Conservation (phyloP, 257 asterid genomes). For the Penstemon eatonii region DNA sequence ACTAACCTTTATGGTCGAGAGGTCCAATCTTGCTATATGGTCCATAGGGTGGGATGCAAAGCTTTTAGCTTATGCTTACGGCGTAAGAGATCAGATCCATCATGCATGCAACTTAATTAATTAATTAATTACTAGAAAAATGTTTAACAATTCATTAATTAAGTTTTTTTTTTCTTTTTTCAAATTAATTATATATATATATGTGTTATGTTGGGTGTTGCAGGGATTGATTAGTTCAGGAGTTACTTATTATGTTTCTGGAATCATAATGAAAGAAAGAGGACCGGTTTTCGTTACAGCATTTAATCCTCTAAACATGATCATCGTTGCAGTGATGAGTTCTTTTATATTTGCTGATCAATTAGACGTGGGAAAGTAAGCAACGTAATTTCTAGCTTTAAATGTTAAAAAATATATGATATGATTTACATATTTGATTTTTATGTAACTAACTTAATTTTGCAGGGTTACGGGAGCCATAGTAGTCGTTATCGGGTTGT, state of each 20-base stretch:
- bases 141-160: too few relatives aligned
- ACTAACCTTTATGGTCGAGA: slow-evolving; percentile 39
- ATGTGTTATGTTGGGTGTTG: neutral
- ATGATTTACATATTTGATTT: too few relatives aligned
- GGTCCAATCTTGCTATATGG: slow-evolving; percentile 38
- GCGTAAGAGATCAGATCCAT: slow-evolving; percentile 29
- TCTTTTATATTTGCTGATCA: slow-evolving; percentile 42
- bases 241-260: slow-evolving; percentile 47
- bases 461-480: slow-evolving; percentile 39
- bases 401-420: neutral
- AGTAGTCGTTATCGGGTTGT: slow-evolving; percentile 40
- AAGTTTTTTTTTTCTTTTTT: too few relatives aligned
- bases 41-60: slow-evolving; percentile 38
- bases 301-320: slow-evolving; percentile 49
- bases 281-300: slow-evolving; percentile 58
- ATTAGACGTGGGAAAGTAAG: slow-evolving; percentile 46
- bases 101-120: too few relatives aligned
- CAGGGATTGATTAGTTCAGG: slow-evolving; percentile 58
- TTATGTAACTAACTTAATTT: neutral
- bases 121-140: too few relatives aligned
- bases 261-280: slow-evolving; percentile 42
- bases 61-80: slow-evolving; percentile 41
- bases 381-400: too few relatives aligned
- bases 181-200: too few relatives aligned
- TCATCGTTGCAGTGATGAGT: slow-evolving; percentile 47